Evolutionary conservation across 371 early-diverging fungal genomes (phyloP), one percentile per base, ranked within the genome.

Genomic region (Syncephalastrum contaminatum): DNA sequence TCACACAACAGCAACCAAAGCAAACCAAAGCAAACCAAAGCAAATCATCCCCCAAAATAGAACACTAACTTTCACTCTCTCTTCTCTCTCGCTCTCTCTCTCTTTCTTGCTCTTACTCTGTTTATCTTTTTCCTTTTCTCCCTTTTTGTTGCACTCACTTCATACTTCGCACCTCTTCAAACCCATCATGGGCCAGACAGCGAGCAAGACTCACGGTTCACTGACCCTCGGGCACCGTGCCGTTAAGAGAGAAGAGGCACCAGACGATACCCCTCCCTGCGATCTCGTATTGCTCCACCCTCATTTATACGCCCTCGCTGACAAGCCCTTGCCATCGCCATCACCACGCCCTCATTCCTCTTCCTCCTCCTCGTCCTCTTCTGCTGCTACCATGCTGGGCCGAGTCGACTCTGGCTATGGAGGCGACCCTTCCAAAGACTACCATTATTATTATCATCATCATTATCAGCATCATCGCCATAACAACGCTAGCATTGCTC

Each of bases 391-490:
- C 45, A 20, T 15, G 22, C 46, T 57, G 21, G 63, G 48, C 10
- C 63, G 63, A 52, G 53, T 50, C 18, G 63, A 62, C 25, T 62
- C 63, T 27, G 63, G 43, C 7, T 62, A 62, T 42, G 22, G 43
- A 12, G 21, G 45, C 15, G 16, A 21, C 45, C 16, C 16, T 44
- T 3, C 16, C 2, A 44, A 44, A 44, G 21, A 16, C 16, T 19
- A 44, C 45, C 45, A 44, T 12, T 39, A 39, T 15, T 40, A 51
- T 19, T 19, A 51, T 14, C 8, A 48, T 25, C 27, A 21, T 49
- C 24, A 24, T 24, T 15, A 24, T 30, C 24, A 24, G 14, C 50
- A 30, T 18, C 49, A 27, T 16, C 30, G 18, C 54, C 15, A 53
- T 39, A 30, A 24, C 12, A 41, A 45, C 45, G 41, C 24, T 8